Conservation (phyloP, 2,329 filamentous ascomycete genomes). For the Metarhizium anisopliae region DNA sequence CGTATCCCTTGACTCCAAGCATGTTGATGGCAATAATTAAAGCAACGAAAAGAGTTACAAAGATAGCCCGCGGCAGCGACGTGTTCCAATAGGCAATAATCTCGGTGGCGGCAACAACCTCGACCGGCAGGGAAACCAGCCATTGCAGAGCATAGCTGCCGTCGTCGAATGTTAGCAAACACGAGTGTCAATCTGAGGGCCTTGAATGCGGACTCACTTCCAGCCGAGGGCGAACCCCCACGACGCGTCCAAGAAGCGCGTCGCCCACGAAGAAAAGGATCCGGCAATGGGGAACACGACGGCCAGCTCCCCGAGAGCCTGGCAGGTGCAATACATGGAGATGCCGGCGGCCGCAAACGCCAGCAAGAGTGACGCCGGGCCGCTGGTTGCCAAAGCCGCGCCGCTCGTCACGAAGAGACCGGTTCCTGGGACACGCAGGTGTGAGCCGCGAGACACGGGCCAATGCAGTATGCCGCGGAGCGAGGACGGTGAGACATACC, state of each 20-base stretch:
- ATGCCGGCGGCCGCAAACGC: constrained; percentile 68
- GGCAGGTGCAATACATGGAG: constrained; percentile 88
- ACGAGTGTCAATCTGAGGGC: neutral
- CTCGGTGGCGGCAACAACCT: constrained; percentile 79
- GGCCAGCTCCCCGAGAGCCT: constrained; percentile 84
- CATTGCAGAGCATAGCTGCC: constrained; percentile 75
- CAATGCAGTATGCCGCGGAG: no score
- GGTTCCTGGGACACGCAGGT: constrained; percentile 43
- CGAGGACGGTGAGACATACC: constrained; percentile 34
- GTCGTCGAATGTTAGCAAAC: neutral
- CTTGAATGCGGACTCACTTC: constrained; percentile 45
- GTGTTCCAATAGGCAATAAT: constrained; percentile 75
- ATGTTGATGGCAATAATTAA: constrained; percentile 75
- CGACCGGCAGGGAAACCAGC: constrained; percentile 73
- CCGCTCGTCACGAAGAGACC: constrained; percentile 83
- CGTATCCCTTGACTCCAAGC: constrained; percentile 81
- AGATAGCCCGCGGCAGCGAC: constrained; percentile 58
- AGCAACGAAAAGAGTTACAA: constrained; percentile 72
- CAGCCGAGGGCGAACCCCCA: constrained; percentile 95
- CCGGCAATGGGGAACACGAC: constrained; percentile 86
- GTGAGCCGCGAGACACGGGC: neutral
- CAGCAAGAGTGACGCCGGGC: constrained; percentile 68
- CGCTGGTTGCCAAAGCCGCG: constrained; percentile 58
- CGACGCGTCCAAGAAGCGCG: constrained; percentile 82
- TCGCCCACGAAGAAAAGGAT: constrained; percentile 87